Conservation (phyloP, 2,329 filamentous ascomycete genomes). For the Nothophaeocryptopus gaeumannii region DNA sequence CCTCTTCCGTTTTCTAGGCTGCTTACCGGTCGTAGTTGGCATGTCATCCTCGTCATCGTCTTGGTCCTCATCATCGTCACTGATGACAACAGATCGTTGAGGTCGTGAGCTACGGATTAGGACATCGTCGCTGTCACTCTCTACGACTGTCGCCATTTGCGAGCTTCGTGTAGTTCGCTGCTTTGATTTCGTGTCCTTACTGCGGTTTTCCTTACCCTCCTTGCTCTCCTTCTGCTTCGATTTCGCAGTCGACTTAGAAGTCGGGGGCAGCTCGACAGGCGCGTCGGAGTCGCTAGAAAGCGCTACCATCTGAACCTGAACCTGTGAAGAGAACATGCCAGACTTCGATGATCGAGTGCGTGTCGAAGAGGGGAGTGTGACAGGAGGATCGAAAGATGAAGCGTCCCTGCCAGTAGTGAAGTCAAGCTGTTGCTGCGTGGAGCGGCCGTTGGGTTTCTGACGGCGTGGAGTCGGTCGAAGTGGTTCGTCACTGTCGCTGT, state of each 20-base stretch:
- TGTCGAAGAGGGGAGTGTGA: constrained; percentile 24
- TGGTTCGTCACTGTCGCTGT: constrained; percentile 27
- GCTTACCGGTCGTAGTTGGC: constrained; percentile 30
- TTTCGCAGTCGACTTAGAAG: constrained; percentile 6
- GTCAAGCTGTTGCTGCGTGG: constrained; percentile 34
- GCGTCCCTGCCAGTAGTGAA: constrained; percentile 26
- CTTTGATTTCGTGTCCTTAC: neutral
- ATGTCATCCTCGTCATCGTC: constrained; percentile 31
- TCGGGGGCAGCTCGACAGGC: constrained; percentile 19
- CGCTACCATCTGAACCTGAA: constrained; percentile 13
- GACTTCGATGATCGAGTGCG: constrained; percentile 19
- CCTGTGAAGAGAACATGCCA: constrained; percentile 32
- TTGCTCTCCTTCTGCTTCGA: constrained; percentile 3
- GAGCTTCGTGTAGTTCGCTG: constrained; percentile 8
- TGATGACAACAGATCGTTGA: constrained; percentile 6
- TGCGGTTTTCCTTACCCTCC: neutral
- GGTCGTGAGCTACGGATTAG: neutral
- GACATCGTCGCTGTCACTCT: constrained; percentile 16
- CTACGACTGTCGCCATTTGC: constrained; percentile 14
- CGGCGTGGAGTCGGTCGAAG: constrained; percentile 23
- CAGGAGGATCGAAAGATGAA: constrained; percentile 24
- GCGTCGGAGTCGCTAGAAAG: constrained; percentile 25
- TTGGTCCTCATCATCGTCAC: constrained; percentile 17
- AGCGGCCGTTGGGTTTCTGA: constrained; percentile 13
- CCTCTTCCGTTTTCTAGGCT: constrained; percentile 20